A percentile compares a stretch with the other conserved stretches of the same genome.
Evolutionary conservation across 1,284 basidiomycete species (phyloP).

Genomic region (Marasmius fiardii): DNA sequence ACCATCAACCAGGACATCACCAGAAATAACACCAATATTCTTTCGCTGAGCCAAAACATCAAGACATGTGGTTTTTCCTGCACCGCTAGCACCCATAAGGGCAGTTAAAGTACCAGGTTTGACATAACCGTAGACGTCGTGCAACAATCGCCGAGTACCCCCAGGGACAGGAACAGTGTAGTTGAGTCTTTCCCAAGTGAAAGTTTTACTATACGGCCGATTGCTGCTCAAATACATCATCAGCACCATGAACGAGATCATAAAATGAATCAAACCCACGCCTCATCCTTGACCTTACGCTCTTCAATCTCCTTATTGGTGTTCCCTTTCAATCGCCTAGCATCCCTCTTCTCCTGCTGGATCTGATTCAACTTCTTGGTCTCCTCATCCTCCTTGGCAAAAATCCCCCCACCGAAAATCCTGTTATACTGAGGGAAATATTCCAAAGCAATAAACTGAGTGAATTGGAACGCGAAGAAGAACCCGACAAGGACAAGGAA

Average conservation of each 20-base stretch:
- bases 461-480: slow-evolving; percentile 64
- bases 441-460: slow-evolving; percentile 60
- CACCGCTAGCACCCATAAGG: slow-evolving; percentile 80
- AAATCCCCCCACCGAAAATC: slow-evolving; percentile 54
- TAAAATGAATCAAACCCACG: slow-evolving; percentile 19
- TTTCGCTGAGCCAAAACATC: slow-evolving; percentile 89
- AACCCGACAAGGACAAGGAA: slow-evolving; percentile 58
- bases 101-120: slow-evolving; percentile 83
- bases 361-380: slow-evolving; percentile 62
- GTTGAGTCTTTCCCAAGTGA: slow-evolving; percentile 71
- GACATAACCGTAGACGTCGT: slow-evolving; percentile 88
- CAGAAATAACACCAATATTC: slow-evolving; percentile 81
- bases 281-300: slow-evolving; percentile 22
- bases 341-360: slow-evolving; percentile 52
- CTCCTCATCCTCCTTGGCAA: slow-evolving; percentile 69
- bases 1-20: slow-evolving; percentile 82
- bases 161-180: slow-evolving; percentile 75
- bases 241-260: background rate
- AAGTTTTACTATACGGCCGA: slow-evolving; percentile 42
- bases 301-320: slow-evolving; percentile 26
- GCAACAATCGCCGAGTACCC: slow-evolving; percentile 68
- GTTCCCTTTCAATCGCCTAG: slow-evolving; percentile 10
- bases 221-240: slow-evolving; percentile 13
- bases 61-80: slow-evolving; percentile 79
- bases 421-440: slow-evolving; percentile 55